phyloP scores from a whole-genome alignment of 345 rosid species.

The Ricinus communis region DNA sequence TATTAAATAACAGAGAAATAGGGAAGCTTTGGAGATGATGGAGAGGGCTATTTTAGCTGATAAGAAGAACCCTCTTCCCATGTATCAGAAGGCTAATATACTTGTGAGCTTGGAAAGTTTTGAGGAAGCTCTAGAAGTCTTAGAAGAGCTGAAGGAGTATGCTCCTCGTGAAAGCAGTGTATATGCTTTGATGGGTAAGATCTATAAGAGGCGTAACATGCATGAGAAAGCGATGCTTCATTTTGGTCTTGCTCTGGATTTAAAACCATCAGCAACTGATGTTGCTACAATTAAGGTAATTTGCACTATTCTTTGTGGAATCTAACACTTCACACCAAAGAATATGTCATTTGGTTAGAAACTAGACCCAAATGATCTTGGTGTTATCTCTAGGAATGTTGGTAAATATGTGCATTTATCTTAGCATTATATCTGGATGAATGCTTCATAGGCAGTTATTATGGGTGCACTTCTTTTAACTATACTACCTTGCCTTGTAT shows the following conservation, averaged over 20 bases:
- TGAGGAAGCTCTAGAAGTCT: slow-evolving; percentile 87
- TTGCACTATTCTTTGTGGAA: slow-evolving; percentile 2
- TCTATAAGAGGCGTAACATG: slow-evolving; percentile 71
- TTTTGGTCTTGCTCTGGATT: slow-evolving; percentile 91
- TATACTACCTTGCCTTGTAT: no score
- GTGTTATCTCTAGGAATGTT: not conserved
- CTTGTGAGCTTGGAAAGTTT: slow-evolving; percentile 69
- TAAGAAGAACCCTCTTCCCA: slow-evolving; percentile 91
- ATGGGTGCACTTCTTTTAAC: not conserved
- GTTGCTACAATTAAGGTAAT: slow-evolving; percentile 87
- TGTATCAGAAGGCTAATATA: slow-evolving; percentile 94
- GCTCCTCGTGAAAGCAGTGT: slow-evolving; percentile 95
- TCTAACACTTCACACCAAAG: not conserved
- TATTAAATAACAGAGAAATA: slow-evolving; percentile 64
- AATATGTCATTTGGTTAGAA: not conserved
- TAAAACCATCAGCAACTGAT: slow-evolving; percentile 93
- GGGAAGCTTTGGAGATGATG: slow-evolving; percentile 88
- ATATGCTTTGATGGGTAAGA: slow-evolving; percentile 91
- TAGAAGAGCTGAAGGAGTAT: slow-evolving; percentile 89
- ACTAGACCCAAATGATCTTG: not conserved
- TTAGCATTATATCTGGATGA: not conserved
- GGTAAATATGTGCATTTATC: not conserved
- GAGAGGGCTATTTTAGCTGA: slow-evolving; percentile 88
- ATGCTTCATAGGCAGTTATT: not conserved
- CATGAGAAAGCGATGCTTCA: slow-evolving; percentile 91